These are phyloP conservation scores for Nicotiana sylvestris DNA, from an alignment of 257 asterid species.

Conservation along the genomic window DNA sequence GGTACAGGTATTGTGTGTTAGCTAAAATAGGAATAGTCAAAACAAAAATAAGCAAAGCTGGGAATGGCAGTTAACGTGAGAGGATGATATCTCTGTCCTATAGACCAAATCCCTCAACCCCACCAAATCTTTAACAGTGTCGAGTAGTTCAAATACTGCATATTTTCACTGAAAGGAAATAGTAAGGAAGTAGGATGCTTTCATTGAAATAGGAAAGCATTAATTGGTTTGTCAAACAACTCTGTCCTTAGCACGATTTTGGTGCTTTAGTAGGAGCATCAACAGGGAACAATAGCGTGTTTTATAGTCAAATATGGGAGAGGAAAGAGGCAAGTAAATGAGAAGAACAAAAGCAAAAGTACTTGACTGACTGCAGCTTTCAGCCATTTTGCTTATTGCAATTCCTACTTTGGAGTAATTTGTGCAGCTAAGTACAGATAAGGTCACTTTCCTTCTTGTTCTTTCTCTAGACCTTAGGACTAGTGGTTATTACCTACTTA, in stretches of 20 bases:
- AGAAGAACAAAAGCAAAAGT: too few relatives aligned
- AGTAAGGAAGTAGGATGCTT: not conserved
- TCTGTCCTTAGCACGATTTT: not conserved
- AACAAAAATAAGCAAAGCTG: not conserved
- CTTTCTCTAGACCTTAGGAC: not conserved
- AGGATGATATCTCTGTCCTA: not conserved
- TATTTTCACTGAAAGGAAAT: not conserved
- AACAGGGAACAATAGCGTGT: not conserved
- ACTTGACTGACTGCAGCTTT: not conserved
- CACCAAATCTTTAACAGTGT: constrained; percentile 10
- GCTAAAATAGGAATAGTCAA: constrained; percentile 8
- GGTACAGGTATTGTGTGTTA: not conserved
- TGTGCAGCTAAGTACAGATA: not conserved
- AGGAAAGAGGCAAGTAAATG: too few relatives aligned
- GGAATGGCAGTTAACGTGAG: not conserved
- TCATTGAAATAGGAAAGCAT: not conserved
- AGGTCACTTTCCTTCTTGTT: not conserved
- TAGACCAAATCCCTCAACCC: not conserved
- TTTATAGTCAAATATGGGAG: not conserved
- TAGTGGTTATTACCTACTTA: not conserved
- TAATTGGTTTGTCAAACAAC: not conserved
- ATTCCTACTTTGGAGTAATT: not conserved
- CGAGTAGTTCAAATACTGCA: not conserved
- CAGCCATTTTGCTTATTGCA: not conserved
- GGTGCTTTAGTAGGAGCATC: not conserved